A percentile compares a stretch with the other conserved stretches of the same genome.
These are phyloP conservation scores for Penicillium thymicola DNA, from an alignment of 2,329 filamentous ascomycete genomes.

Conservation along the genomic window DNA sequence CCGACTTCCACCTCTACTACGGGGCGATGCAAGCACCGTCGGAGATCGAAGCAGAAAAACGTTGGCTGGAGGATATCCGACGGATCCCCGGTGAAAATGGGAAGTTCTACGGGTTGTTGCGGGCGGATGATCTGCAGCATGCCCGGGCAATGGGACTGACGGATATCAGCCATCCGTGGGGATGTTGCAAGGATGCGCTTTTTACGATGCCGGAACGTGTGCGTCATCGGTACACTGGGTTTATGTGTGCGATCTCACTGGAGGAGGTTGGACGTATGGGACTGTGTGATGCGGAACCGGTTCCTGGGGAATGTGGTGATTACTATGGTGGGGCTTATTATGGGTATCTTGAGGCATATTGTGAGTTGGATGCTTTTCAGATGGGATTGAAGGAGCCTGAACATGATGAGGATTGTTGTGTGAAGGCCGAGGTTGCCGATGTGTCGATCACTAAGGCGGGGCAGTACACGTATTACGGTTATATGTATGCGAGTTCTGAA, in stretches of 20 bases:
- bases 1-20: not conserved
- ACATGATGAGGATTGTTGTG: not conserved
- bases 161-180: not conserved
- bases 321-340: not conserved
- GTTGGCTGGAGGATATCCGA: constrained; percentile 2
- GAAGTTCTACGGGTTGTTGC: not conserved
- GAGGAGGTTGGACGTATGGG: not conserved
- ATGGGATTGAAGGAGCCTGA: constrained; percentile 1
- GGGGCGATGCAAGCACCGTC: not conserved
- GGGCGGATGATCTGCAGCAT: not conserved
- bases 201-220: not conserved
- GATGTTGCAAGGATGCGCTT: not conserved
- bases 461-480: constrained; percentile 1
- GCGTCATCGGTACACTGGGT: not conserved
- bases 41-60: not conserved
- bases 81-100: not conserved
- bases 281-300: not conserved
- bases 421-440: not conserved
- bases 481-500: not conserved
- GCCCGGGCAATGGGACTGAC: not conserved
- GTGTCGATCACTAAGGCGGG: not conserved
- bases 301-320: not conserved
- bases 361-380: not conserved
- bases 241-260: not conserved
- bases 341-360: not conserved